Percentiles rank a stretch among this genome's conserved stretches.
Conservation (phyloP, 257 asterid genomes). For the Striga asiatica region DNA sequence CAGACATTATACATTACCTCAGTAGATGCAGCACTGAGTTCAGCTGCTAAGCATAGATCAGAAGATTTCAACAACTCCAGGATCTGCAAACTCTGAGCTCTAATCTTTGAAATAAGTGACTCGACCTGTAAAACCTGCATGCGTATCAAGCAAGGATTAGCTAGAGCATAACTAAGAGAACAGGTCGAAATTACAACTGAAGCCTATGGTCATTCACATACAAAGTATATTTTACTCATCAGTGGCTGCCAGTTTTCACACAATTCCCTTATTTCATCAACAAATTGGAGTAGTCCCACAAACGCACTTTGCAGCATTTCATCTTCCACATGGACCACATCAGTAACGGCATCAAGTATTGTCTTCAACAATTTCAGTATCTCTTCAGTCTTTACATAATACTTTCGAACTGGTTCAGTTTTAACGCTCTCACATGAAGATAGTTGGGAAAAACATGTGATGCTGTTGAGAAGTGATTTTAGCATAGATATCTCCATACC, state of each 20-base stretch:
- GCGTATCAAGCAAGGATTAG: slow-evolving; percentile 18
- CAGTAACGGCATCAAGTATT: slow-evolving; percentile 43
- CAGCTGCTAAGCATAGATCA: slow-evolving; percentile 34
- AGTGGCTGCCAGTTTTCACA: slow-evolving; percentile 57
- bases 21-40: slow-evolving; percentile 43
- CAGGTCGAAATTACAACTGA: not conserved
- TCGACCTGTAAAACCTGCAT: slow-evolving; percentile 68
- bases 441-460: slow-evolving; percentile 38
- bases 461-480: slow-evolving; percentile 55
- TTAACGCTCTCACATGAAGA: slow-evolving; percentile 42
- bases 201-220: slow-evolving; percentile 26
- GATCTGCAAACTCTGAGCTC: slow-evolving; percentile 45
- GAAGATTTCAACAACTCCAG: slow-evolving; percentile 56
- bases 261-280: slow-evolving; percentile 53
- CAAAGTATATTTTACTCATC: slow-evolving; percentile 82
- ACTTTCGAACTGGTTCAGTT: slow-evolving; percentile 50
- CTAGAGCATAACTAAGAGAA: not conserved
- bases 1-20: slow-evolving; percentile 42
- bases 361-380: slow-evolving; percentile 53
- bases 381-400: slow-evolving; percentile 44
- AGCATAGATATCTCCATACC: slow-evolving; percentile 67
- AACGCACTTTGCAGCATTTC: slow-evolving; percentile 52
- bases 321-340: slow-evolving; percentile 34
- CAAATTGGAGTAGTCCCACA: slow-evolving; percentile 39
- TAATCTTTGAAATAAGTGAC: slow-evolving; percentile 37